These are phyloP conservation scores for Fusarium ramigenum DNA, from an alignment of 2,329 filamentous ascomycete genomes.

Conservation along the genomic window DNA sequence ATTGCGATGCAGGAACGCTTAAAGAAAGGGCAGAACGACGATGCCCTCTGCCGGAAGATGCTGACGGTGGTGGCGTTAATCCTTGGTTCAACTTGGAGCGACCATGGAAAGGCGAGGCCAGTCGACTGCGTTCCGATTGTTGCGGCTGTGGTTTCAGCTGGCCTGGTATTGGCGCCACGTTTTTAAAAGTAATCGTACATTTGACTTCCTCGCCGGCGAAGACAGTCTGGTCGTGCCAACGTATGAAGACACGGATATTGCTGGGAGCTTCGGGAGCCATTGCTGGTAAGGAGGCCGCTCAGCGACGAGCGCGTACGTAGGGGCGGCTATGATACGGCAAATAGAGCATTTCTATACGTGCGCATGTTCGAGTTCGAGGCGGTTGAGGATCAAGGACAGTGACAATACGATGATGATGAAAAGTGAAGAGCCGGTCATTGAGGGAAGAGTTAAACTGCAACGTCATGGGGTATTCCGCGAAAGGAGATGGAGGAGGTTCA, in stretches of 20 bases:
- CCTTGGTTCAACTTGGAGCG: constrained; percentile 55
- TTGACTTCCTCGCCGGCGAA: constrained; percentile 97
- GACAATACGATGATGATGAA: constrained; percentile 25
- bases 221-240: constrained; percentile 92
- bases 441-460: constrained; percentile 38
- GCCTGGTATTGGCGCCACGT: constrained; percentile 66
- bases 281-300: constrained; percentile 45
- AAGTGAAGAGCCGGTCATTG: constrained; percentile 21
- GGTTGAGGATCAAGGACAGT: not conserved
- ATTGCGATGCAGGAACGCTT: constrained; percentile 58
- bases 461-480: constrained; percentile 42
- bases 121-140: constrained; percentile 47
- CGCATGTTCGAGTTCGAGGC: constrained; percentile 28
- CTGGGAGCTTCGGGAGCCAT: constrained; percentile 61
- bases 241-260: constrained; percentile 95
- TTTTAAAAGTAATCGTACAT: constrained; percentile 96
- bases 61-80: constrained; percentile 56
- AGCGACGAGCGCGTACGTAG: constrained; percentile 44
- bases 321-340: constrained; percentile 38
- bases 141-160: constrained; percentile 44
- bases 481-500: constrained; percentile 45
- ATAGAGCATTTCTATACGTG: constrained; percentile 45
- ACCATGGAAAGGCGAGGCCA: constrained; percentile 55
- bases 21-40: constrained; percentile 72
- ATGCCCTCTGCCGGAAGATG: constrained; percentile 63